These are phyloP conservation scores for Mangifera indica DNA, from an alignment of 345 rosid species.

Conservation along the genomic window DNA sequence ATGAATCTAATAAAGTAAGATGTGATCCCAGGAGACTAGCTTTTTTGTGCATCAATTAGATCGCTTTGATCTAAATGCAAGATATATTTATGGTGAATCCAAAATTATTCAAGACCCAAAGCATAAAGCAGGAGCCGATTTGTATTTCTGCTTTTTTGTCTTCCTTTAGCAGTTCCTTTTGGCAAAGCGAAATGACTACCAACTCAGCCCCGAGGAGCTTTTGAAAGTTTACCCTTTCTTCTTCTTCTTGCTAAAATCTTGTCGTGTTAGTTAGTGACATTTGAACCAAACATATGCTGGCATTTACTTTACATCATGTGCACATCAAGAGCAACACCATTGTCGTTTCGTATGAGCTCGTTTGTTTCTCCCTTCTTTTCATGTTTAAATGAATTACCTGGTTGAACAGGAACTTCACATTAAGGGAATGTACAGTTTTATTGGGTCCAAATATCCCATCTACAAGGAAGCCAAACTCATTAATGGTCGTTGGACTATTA, in stretches of 20 bases:
- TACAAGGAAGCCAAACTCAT: too few species aligned
- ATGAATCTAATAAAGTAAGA: conserved; percentile 24
- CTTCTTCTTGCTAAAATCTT: not conserved
- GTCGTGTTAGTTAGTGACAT: not conserved
- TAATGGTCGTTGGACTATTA: too few species aligned
- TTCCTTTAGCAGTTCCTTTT: not conserved
- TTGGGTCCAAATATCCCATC: too few species aligned
- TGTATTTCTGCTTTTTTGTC: not conserved
- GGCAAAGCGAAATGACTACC: not conserved
- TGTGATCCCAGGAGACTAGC: not conserved
- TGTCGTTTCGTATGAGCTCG: too few species aligned
- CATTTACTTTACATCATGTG: not conserved
- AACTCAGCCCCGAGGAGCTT: not conserved
- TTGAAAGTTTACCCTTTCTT: not conserved
- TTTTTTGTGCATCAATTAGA: conserved; percentile 15
- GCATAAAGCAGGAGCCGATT: not conserved
- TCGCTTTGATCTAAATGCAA: conserved; percentile 14
- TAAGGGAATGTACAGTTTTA: too few species aligned
- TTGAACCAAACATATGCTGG: not conserved
- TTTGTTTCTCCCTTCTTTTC: too few species aligned
- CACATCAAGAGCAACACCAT: too few species aligned
- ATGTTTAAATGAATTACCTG: too few species aligned
- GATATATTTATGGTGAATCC: conserved; percentile 16
- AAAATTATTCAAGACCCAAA: conserved; percentile 19
- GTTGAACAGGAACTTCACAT: too few species aligned